These are phyloP conservation scores for Endoconidiophora laricicola DNA, from an alignment of 2,329 filamentous ascomycete genomes.

Conservation along the genomic window DNA sequence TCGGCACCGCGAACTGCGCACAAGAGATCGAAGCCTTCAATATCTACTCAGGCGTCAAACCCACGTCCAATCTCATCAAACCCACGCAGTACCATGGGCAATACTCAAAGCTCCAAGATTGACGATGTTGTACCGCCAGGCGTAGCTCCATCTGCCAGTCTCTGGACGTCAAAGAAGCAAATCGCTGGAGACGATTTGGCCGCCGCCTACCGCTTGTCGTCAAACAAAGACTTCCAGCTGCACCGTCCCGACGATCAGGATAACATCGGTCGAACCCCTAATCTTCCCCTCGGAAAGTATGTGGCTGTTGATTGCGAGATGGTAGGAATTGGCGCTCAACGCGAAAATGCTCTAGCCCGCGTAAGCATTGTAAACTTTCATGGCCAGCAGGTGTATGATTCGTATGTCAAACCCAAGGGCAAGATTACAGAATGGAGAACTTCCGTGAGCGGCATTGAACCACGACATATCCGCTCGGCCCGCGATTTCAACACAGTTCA, in stretches of 20 bases:
- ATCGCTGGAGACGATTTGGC: constrained; percentile 43
- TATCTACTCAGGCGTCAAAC: background rate
- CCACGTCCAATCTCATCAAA: constrained; percentile 10
- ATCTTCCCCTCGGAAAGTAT: constrained; percentile 68
- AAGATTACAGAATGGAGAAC: constrained; percentile 84
- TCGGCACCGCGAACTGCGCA: constrained; percentile 8
- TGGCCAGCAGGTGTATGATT: constrained; percentile 84
- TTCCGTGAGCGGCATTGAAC: constrained; percentile 62
- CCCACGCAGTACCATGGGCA: constrained; percentile 31
- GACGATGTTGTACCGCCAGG: constrained; percentile 20
- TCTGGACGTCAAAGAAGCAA: constrained; percentile 45
- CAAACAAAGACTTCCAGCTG: constrained; percentile 30
- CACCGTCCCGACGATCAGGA: constrained; percentile 32
- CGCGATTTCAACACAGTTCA: constrained; percentile 65
- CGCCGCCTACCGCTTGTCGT: constrained; percentile 42
- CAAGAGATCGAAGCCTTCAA: constrained; percentile 13
- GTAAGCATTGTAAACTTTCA: constrained; percentile 90
- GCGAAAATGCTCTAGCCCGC: constrained; percentile 63
- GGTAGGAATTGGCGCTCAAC: constrained; percentile 67
- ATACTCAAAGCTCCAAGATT: constrained; percentile 32
- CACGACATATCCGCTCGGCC: constrained; percentile 53
- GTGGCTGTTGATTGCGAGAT: constrained; percentile 94
- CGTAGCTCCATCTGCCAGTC: constrained; percentile 33
- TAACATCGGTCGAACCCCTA: constrained; percentile 46
- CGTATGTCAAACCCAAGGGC: constrained; percentile 65